phyloP scores from a whole-genome alignment of 2,329 filamentous ascomycete species.

The Aspergillus uvarum region DNA sequence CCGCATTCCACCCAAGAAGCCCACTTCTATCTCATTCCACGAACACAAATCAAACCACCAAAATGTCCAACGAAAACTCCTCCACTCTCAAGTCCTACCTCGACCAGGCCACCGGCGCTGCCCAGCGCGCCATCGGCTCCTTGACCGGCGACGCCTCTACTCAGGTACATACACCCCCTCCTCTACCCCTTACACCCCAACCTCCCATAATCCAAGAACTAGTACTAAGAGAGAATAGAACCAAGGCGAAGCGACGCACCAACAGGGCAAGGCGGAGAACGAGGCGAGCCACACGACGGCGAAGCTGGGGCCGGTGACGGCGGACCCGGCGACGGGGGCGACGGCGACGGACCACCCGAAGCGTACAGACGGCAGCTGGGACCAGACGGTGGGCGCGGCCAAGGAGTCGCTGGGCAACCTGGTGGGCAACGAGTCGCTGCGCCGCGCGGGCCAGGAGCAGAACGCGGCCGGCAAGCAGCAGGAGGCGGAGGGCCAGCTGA shows the following conservation, averaged over 20 bases:
- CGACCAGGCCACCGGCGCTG: slow-evolving; percentile 69
- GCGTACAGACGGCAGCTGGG: slow-evolving; percentile 71
- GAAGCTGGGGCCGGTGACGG: slow-evolving; percentile 70
- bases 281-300: slow-evolving; percentile 71
- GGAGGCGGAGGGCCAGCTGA: slow-evolving; percentile 79
- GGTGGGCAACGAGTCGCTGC: slow-evolving; percentile 72
- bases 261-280: slow-evolving; percentile 65
- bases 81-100: slow-evolving; percentile 79
- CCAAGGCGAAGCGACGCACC: slow-evolving; percentile 64
- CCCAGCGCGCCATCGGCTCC: slow-evolving; percentile 69
- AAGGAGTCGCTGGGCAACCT: slow-evolving; percentile 80
- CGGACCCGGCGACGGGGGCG: slow-evolving; percentile 65
- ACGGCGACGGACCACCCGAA: slow-evolving; percentile 70
- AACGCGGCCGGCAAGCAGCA: slow-evolving; percentile 76
- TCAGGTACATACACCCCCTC: slow-evolving; percentile 48
- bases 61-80: slow-evolving; percentile 42
- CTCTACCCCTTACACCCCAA: not conserved
- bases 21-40: not conserved
- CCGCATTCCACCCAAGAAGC: not conserved
- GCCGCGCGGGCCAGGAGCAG: slow-evolving; percentile 72
- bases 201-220: too few relatives aligned
- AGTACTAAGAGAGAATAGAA: slow-evolving; percentile 30
- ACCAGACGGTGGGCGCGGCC: slow-evolving; percentile 82
- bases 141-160: slow-evolving; percentile 71
- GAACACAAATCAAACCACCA: not conserved